Evolutionary conservation across 176 grass and related monocot species (phyloP).

Genomic region (Lolium multiflorum): DNA sequence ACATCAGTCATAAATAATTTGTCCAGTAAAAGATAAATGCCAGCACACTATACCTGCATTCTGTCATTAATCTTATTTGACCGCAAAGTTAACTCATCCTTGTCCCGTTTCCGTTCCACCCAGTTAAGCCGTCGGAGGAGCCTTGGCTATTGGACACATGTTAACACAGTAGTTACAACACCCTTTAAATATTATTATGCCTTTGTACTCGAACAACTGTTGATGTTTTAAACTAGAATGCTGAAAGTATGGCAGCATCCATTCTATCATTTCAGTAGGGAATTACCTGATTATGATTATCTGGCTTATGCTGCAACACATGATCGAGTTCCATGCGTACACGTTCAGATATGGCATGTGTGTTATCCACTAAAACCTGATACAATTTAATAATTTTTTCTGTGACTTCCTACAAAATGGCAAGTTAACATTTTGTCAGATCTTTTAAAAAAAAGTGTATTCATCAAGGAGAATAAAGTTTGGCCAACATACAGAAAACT

Average conservation of each 20-base stretch:
- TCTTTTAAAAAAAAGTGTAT: neutral
- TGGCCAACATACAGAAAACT: neutral
- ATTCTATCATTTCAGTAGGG: neutral
- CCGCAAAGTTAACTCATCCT: neutral
- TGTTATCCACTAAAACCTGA: neutral
- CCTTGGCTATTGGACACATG: constrained; percentile 11
- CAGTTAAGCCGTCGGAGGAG: neutral
- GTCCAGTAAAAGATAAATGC: neutral
- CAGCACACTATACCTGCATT: constrained; percentile 1
- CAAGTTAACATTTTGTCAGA: constrained; percentile 3
- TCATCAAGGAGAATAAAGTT: neutral
- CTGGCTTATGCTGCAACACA: neutral
- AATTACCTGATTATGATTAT: neutral
- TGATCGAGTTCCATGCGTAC: neutral
- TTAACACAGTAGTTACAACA: neutral
- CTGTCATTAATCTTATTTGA: neutral
- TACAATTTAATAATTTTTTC: neutral
- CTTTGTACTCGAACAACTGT: neutral
- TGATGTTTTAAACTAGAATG: neutral
- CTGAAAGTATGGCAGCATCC: neutral
- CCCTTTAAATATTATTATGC: neutral
- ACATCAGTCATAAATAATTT: constrained; percentile 1
- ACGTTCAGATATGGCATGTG: neutral
- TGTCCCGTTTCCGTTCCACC: neutral
- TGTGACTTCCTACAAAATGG: neutral